Base-by-base conservation (phyloP, 768 basidiomycete species). In the Boletales sp. region DNA sequence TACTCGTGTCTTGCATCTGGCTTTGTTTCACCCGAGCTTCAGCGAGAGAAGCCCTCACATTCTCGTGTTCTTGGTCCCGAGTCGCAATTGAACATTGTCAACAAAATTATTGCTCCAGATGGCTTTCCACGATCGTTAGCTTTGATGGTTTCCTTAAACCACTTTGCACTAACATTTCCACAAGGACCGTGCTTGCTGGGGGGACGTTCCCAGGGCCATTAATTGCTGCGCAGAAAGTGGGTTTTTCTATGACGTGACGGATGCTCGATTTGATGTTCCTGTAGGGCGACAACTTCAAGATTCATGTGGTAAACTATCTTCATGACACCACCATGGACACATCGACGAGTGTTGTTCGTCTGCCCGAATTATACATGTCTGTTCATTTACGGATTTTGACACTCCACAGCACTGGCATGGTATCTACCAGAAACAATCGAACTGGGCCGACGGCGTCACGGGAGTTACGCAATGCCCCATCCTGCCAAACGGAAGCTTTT, bases 281-380 rank as follows among this genome's bases (percentile, higher is more conserved):
- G 36, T 42, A 62, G 60, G 74, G 75, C 7, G 66, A 70, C 36
- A 48, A 52, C 33, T 72, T 77, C 53, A 50, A 55, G 40, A 58
- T 82, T 30, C 73, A 75, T 28, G 77, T 82, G 31, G 53, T 70
- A 15, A 74, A 82, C 49, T n/a, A 64, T 25, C 61, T 82, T 32
- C 68, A 63, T 2, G 75, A 81, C 45, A 60, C 61, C 2, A 68
- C 74, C 2, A 82, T 83, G 81, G 55, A 75, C 33, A 70, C 69
- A 43, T 69, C 66, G 7, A 82, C 81, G 12, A 77, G 74, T 41
- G 72, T 82, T 41, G 80, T 81, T 49, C 52, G 76, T 57, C 6
- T 21, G 30, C 28, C 13, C 8, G n/a, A 12, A 34, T 7, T 31
- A 17, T 19, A 31, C 10, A 2, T n/a, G 15, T 8, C 40, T 21